Base-by-base conservation (phyloP, 805 yeast genomes). In the Ogataea wickerhamii region DNA sequence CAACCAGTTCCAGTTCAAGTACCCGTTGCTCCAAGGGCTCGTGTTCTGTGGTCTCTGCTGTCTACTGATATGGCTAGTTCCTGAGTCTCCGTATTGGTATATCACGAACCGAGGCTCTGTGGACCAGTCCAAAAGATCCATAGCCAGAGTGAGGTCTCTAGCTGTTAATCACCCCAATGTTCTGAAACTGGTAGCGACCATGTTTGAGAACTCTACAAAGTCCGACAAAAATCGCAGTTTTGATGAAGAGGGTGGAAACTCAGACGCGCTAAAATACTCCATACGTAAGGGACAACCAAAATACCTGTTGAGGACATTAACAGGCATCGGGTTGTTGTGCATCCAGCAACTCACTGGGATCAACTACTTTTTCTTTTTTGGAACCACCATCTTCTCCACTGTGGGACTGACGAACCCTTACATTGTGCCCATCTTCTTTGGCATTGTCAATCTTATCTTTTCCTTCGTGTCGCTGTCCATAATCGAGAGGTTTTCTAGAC, bases 341-440 rank as follows among this genome's bases (percentile, higher is more conserved):
- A 52, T 61, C 24, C 68, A 64, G 45, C 87, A 80, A 55, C 67
- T 77, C 51, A 69, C 77, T 22, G 87, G 87, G 43, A 71, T 78
- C 38, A 80, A 80, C 61, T 80, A 77, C 60, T 77, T 80, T 48
- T 78, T 81, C 65, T 80, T 77, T 59, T 80, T 74, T 48, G 81
- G 83, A 32, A 73, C 80, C n/a, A 61, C 73, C 8, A 70, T 80
- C 41, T 80, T 82, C 54, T 58, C 61, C 18, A 43, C 47, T 27
- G 76, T 76, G 24, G 80, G 82, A 10, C 47, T 78, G 30, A 53
- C 60, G 10, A 76, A 79, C 52, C 70, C 83, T 6, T 78, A 74
- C 52, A 44, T 67, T 22, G 74, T 81, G 10, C 71, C 84, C 6
- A 73, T 80, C 3, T 65, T 76, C 30, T 60, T 80, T 42, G 79